Evolutionary conservation across 1,284 basidiomycete genomes (phyloP), one percentile per base, ranked within the genome.

Genomic region (Cryptococcus sp.): DNA sequence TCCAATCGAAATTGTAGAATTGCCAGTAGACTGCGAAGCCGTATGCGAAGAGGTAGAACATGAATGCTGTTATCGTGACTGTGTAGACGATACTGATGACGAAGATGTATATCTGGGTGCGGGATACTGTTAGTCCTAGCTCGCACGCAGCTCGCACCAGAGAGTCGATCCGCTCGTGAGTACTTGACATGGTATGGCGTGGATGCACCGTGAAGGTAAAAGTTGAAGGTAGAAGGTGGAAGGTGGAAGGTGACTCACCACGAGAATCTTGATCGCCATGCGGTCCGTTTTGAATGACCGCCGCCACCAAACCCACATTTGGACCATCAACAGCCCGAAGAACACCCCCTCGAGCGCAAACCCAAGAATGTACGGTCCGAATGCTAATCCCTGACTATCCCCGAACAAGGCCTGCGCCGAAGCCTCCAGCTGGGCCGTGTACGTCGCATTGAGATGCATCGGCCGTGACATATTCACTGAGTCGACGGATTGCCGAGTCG

Each of bases 41-140:
- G 38, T 46, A 54, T 17, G 52, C 59, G 54, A 61, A 61, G 5
- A 57, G 51, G 8, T 57, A 35, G 13, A 57, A 42, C 55, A 57
- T 57, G 22, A 20, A 57, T 3, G 30, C 17, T 8, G 42, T n/a
- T 20, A 15, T 22, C 5, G 22, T 15, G 15, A 6, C 38, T 30
- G 38, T 41, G 50, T 41, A 41, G 8, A 25, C 50, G 6, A 45
- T 22, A 17, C 4, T 23, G 35, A 42, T 35, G 22, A 59, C 47
- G 38, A 43, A 23, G 42, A 53, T 54, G 17, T 58, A 49, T 3
- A 38, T 45, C 42, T 45, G 42, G 5, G 25, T 25, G 25, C 25
- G 25, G 25, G 42, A n/a, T n/a, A n/a, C n/a, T n/a, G n/a, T n/a
- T n/a, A n/a, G n/a, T n/a, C n/a, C n/a, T n/a, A n/a, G n/a, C n/a